These are phyloP conservation scores for Teunomyces barrocoloradensis DNA, from an alignment of 805 yeast genomes.

Conservation along the genomic window DNA sequence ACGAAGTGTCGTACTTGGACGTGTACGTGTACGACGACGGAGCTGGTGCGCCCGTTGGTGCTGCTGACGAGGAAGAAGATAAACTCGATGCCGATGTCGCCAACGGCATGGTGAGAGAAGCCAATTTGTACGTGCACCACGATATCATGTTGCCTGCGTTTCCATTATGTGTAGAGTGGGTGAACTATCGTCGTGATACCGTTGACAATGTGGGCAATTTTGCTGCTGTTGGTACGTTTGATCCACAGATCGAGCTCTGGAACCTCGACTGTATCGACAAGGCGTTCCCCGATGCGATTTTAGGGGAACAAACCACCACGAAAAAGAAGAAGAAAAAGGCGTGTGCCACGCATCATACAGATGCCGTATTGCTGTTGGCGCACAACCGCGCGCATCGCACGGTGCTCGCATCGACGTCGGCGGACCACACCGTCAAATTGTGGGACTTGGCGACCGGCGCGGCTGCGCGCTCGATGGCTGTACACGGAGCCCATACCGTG, in stretches of 20 bases:
- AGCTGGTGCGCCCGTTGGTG: slow-evolving; percentile 74
- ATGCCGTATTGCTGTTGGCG: slow-evolving; percentile 84
- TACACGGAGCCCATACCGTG: slow-evolving; percentile 79
- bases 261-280: slow-evolving; percentile 89
- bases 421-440: slow-evolving; percentile 89
- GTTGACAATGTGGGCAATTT: slow-evolving; percentile 68
- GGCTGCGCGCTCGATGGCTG: slow-evolving; percentile 73
- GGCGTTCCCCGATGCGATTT: slow-evolving; percentile 89
- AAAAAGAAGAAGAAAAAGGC: slow-evolving; percentile 48
- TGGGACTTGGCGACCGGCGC: slow-evolving; percentile 83
- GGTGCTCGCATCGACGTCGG: slow-evolving; percentile 90
- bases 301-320: slow-evolving; percentile 70
- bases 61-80: slow-evolving; percentile 67
- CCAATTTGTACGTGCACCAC: slow-evolving; percentile 87
- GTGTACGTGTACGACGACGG: slow-evolving; percentile 94
- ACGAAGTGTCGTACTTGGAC: slow-evolving; percentile 87
- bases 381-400: slow-evolving; percentile 81
- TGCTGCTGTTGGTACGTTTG: slow-evolving; percentile 96
- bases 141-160: slow-evolving; percentile 96
- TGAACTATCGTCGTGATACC: slow-evolving; percentile 55
- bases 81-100: slow-evolving; percentile 70
- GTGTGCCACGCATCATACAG: slow-evolving; percentile 79
- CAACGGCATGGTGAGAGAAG: slow-evolving; percentile 67
- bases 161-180: slow-evolving; percentile 96
- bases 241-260: slow-evolving; percentile 97